A percentile compares a stretch with the other conserved stretches of the same genome.
These are phyloP conservation scores for Metschnikowia koreensis DNA, from an alignment of 805 yeast species.

Conservation along the genomic window DNA sequence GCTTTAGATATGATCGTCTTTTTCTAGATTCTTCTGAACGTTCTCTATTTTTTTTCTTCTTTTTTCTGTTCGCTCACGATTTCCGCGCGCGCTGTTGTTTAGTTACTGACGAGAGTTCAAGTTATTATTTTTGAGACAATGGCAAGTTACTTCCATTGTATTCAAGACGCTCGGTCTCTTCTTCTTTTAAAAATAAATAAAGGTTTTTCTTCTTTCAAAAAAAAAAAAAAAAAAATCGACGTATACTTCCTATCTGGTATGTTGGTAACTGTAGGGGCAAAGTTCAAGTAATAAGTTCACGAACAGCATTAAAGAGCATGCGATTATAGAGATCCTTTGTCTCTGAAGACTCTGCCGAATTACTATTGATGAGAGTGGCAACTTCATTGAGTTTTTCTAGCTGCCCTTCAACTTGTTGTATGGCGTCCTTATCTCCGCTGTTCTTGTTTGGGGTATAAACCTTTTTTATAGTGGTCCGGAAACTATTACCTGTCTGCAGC, in stretches of 20 bases:
- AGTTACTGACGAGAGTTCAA: too few species aligned
- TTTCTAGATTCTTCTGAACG: not conserved
- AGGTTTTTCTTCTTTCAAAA: too few species aligned
- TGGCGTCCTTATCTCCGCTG: slow-evolving; percentile 30
- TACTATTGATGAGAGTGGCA: slow-evolving; percentile 18
- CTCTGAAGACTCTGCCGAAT: slow-evolving; percentile 11
- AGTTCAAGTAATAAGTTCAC: slow-evolving; percentile 5
- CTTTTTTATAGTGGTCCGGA: slow-evolving; percentile 37
- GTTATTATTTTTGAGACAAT: too few species aligned
- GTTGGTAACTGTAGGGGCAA: not conserved
- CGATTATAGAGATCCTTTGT: slow-evolving; percentile 17
- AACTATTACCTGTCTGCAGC: slow-evolving; percentile 15
- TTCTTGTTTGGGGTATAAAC: slow-evolving; percentile 35
- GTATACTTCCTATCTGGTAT: not conserved
- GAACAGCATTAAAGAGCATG: slow-evolving; percentile 16
- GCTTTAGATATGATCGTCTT: not conserved
- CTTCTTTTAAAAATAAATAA: too few species aligned
- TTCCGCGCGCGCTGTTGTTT: slow-evolving; percentile 3
- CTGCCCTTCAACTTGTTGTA: slow-evolving; percentile 26
- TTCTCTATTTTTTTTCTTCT: not conserved
- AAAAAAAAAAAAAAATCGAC: not conserved
- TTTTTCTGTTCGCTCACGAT: slow-evolving; percentile 4
- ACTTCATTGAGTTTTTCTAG: slow-evolving; percentile 28
- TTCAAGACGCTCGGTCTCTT: too few species aligned
- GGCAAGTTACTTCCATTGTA: too few species aligned